Conservation (phyloP, 108 stramenopile species). For the Aurantiochytrium sp. region DNA sequence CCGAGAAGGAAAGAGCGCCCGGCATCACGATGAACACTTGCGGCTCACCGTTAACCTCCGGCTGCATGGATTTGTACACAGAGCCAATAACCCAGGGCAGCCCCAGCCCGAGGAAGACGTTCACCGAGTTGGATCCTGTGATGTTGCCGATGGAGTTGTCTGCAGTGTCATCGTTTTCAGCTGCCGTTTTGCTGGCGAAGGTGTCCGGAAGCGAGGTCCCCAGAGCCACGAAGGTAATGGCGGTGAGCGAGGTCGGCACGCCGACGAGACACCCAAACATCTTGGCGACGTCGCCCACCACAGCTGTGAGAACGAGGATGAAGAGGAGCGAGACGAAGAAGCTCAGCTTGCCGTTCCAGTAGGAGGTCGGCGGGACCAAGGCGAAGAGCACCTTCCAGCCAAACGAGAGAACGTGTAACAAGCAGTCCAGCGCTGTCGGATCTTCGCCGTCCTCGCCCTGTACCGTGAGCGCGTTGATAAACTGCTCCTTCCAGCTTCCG, state of each 20-base stretch:
- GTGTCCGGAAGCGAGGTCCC: conserved; percentile 46
- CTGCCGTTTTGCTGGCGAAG: conserved; percentile 44
- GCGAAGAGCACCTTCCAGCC: conserved; percentile 38
- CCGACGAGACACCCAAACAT: conserved; percentile 45
- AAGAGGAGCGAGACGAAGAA: conserved; percentile 33
- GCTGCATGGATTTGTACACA: conserved; percentile 28
- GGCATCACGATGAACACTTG: conserved; percentile 23
- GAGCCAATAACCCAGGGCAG: conserved; percentile 48
- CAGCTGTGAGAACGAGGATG: conserved; percentile 23
- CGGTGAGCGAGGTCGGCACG: conserved; percentile 27
- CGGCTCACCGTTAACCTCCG: background rate
- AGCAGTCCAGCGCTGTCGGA: conserved; percentile 18
- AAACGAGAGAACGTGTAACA: conserved; percentile 33
- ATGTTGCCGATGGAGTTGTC: conserved; percentile 47
- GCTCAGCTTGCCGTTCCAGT: background rate
- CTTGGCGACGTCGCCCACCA: conserved; percentile 43
- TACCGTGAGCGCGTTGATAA: conserved; percentile 16
- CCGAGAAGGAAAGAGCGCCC: conserved; percentile 22
- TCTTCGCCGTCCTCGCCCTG: conserved; percentile 30
- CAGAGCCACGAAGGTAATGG: conserved; percentile 46
- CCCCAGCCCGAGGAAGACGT: conserved; percentile 47
- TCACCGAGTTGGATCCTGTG: conserved; percentile 46
- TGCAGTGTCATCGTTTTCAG: conserved; percentile 33
- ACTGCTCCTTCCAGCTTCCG: conserved; percentile 31
- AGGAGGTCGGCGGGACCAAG: conserved; percentile 33